Evolutionary conservation across 2,329 filamentous ascomycete species (phyloP), one percentile per base, ranked within the genome.

Genomic region (Sporothrix globosa): DNA sequence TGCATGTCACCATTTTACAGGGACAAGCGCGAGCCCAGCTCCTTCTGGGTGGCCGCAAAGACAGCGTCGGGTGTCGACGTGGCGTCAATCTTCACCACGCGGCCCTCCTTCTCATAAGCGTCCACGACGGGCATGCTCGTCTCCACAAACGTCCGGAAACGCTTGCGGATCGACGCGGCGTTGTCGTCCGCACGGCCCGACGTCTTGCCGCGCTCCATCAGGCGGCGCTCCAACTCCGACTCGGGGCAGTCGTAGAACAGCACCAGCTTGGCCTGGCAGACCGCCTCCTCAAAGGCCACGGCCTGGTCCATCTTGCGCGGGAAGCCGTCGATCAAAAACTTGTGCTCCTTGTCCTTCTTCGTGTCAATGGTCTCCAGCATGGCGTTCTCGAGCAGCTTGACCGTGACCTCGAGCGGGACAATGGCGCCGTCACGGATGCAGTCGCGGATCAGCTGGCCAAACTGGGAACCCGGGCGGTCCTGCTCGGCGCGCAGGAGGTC

Each of bases 321-420:
- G 84, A 98, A 99, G 14, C 96, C 91, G 79, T 89, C 87, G 75
- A 90, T 88, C 70, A 90, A 82, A 84, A 98, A 98, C 76, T 91
- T 89, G 68, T 90, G 74, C 78, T n/a, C 24, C 44, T 56, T 79
- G 68, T 72, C 77, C 68, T 74, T 24, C 46, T 56, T 41, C 34
- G 56, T 48, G 11, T 39, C 34, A 68, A 97, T 87, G 14, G 87
- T 85, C 10, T 86, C 88, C 70, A 85, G 86, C 92, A 99, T 98
- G 71, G 94, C 93, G 81, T 97, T 97, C 82, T 97, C 94, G 56
- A 99, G 87, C 48, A 99, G 83, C 77, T 94, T 91, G 72, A 99
- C 91, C 5, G 96, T 99, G 67, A 98, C 93, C 81, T 98, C 95
- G 92, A 97, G 97, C n/a, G 96, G 96, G 74, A 99, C 96, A 80